phyloP scores from a whole-genome alignment of 768 basidiomycete species.

The Boletellus ananas region DNA sequence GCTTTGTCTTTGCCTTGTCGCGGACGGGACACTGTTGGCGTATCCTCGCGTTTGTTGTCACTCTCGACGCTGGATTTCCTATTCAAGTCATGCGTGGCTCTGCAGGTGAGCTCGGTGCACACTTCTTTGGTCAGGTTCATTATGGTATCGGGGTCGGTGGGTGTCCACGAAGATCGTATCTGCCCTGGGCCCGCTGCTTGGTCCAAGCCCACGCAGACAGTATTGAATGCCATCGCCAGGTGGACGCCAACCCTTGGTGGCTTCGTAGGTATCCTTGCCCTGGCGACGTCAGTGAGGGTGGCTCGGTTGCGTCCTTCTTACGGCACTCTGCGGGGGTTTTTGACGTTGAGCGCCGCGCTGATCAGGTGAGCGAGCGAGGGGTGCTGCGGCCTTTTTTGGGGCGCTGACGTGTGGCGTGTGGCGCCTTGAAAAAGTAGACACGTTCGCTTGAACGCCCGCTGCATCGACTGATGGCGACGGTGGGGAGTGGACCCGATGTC shows the following conservation, averaged over 20 bases:
- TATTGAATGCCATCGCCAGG: conserved; percentile 7
- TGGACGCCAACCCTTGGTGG: conserved; percentile 14
- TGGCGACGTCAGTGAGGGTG: too few species aligned
- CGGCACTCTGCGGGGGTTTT: conserved; percentile 5
- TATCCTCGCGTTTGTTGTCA: conserved; percentile 7
- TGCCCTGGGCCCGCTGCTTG: background rate
- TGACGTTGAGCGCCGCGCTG: conserved; percentile 8
- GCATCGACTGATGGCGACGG: background rate
- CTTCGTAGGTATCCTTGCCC: conserved; percentile 8
- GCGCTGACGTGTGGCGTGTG: too few species aligned
- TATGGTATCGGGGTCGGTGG: conserved; percentile 14
- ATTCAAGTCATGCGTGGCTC: background rate
- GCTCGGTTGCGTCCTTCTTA: conserved; percentile 14
- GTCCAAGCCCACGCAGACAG: conserved; percentile 10
- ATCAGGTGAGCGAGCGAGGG: conserved; percentile 7
- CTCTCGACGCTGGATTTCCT: background rate
- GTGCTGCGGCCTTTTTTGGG: background rate
- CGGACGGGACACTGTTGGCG: conserved; percentile 13
- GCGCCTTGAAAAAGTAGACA: background rate
- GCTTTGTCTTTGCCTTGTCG: conserved; percentile 8
- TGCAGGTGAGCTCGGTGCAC: conserved; percentile 10
- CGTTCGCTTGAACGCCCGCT: background rate
- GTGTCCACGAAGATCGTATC: background rate
- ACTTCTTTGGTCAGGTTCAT: conserved; percentile 5
- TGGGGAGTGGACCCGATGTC: background rate